Base-by-base conservation (phyloP, 495 filamentous ascomycete species). In the Neurospora pannonica region DNA sequence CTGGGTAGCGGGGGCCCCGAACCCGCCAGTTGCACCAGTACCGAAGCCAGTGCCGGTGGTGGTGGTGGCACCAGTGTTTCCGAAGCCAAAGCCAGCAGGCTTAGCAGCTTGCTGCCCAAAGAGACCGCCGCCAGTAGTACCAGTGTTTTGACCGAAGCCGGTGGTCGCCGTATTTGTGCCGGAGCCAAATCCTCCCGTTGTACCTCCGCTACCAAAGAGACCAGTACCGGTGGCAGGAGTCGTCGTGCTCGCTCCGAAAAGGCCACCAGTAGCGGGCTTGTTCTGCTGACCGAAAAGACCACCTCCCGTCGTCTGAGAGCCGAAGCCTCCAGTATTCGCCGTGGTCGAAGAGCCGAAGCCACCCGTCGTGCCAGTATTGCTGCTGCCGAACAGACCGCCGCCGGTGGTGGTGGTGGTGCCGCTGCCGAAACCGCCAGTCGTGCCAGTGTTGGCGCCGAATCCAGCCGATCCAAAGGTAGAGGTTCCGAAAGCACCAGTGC, bases 401-500 rank as follows among this genome's bases (percentile, higher is more conserved):
- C 83, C 81, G 42, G 80, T 78, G 28, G 73, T 77, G n/a, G 73
- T 77, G 38, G 83, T 78, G 72, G 83, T 86, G 72, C 80, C 77
- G 79, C 85, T 77, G 76, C 87, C 75, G 83, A 89, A 82, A 71
- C 88, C 90, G 21, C 77, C 79, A 38, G 86, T 82, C 38, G 76
- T 85, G 19, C 78, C 82, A 70, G 80, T 86, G 31, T 78, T 82
- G 39, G 74, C 62, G 37, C 88, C 88, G 54, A 88, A 87, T 0
- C 81, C 76, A 13, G 81, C 75, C 37, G 77, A 79, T 46, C 82
- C 82, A 81, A 93, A 93, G 28, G 86, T 86, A 37, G 89, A 90
- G 74, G 82, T 81, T 8, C 96, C 96, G 79, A 99, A 99, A 5
- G 91, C 93, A 39, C 93, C 94, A 54, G 91, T 88, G 70, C 93